phyloP scores from a whole-genome alignment of 352 stramenopile species.

The Plasmopara halstedii region DNA sequence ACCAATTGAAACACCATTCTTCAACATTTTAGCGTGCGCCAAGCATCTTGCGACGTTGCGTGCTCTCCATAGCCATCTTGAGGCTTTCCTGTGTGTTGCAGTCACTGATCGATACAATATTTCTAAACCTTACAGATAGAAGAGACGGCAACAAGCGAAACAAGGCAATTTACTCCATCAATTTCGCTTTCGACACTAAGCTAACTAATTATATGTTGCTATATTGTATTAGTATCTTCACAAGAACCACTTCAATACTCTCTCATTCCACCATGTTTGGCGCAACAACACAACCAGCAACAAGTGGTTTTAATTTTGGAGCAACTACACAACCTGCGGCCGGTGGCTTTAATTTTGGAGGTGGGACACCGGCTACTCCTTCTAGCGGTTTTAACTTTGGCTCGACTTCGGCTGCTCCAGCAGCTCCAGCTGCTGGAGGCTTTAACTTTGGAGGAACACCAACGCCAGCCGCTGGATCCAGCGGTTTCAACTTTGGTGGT shows the following conservation, averaged over 20 bases:
- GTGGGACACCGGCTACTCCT: neutral
- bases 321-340: slow-evolving; percentile 8
- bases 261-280: slow-evolving; percentile 37
- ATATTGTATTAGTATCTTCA: neutral
- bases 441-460: slow-evolving; percentile 27
- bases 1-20: slow-evolving; percentile 9
- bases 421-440: slow-evolving; percentile 6
- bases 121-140: neutral
- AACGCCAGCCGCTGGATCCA: slow-evolving; percentile 9
- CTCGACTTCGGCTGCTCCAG: slow-evolving; percentile 10
- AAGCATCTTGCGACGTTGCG: slow-evolving; percentile 11
- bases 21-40: slow-evolving; percentile 9
- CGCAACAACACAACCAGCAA: slow-evolving; percentile 16
- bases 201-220: neutral
- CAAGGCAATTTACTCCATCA: neutral
- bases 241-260: neutral
- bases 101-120: too few relatives aligned
- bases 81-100: slow-evolving; percentile 7
- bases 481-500: slow-evolving; percentile 26
- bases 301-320: slow-evolving; percentile 45
- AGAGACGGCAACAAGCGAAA: neutral
- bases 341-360: slow-evolving; percentile 23
- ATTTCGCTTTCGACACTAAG: slow-evolving; percentile 2
- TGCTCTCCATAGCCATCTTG: neutral
- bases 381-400: slow-evolving; percentile 45